Evolutionary conservation across 2,329 filamentous ascomycete genomes (phyloP), one percentile per base, ranked within the genome.

Genomic region (Boeremia exigua): DNA sequence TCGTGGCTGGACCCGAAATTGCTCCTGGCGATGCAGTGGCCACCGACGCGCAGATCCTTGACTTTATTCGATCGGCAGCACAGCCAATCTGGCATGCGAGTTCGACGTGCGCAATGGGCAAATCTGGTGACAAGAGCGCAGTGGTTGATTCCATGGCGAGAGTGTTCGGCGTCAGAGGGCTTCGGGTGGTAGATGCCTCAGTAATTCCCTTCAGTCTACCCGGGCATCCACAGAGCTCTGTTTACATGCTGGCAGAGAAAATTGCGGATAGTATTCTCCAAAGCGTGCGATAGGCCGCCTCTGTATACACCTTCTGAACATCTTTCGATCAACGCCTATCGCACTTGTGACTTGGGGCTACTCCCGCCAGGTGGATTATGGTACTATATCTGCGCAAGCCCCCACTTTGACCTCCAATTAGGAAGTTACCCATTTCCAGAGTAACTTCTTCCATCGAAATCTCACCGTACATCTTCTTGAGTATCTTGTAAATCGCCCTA

Each of bases 121-220:
- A 59, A 48, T 32, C 39, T 4, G 62, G 63, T 9, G 63, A 75
- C 25, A 55, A 56, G 15, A 61, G 59, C 38, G 73, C 74, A 0
- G 73, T 75, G 1, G 66, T 76, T 10, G 74, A 77, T 58, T 65
- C 65, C 2, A 67, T 68, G 43, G 71, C 61, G 1, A 62, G 66
- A 19, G 74, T 77, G 2, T 69, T 71, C 50, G 74, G 73, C 2
- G 70, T 75, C 5, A 58, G 68, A n/a, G 60, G 65, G 4, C 45
- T 77, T 48, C 56, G 75, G 27, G 70, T 77, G 0, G 70, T 76
- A 3, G 74, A 77, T 58, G 68, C 68, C 3, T 65, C 60, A 9
- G 60, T 62, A 14, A 63, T 74, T n/a, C 68, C 73, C 0, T 69
- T 76, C 23, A 63, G 69, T 49, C 59, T 70, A 17, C 74, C 75